Evolutionary conservation across 2,329 filamentous ascomycete genomes (phyloP), one percentile per base, ranked within the genome.

Genomic region (Claviceps paspali): DNA sequence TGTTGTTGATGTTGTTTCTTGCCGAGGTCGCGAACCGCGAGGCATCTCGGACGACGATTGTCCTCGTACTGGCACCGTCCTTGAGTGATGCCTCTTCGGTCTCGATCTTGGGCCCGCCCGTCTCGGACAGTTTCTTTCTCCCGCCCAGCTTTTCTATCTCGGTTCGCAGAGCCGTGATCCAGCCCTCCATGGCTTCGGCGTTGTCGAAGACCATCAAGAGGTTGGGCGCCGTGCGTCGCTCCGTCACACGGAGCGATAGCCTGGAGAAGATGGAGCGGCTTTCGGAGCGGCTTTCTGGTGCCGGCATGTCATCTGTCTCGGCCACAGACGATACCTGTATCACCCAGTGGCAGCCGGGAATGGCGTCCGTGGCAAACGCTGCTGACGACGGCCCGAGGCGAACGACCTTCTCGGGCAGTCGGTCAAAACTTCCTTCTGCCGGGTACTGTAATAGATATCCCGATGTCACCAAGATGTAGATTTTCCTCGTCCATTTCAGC

Each of bases 281-380:
- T n/a, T n/a, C n/a, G n/a, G n/a, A n/a, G n/a, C n/a, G n/a, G n/a
- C n/a, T n/a, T 27, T 73, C 68, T 3, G 62, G 48, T 3, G 63
- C 49, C 11, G 63, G 49, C 12, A 66, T 51, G 1, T 72, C 72
- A 24, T 80, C 70, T 2, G 69, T 57, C 35, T 77, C 75, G 39
- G 76, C 73, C 7, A 66, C 62, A 26, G 82, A 79, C 3, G 76
- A 79, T 17, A 88, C 73, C 46, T 85, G 82, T 11, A 88, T 56
- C 5, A 88, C 83, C 74, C 81, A 87, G 49, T 86, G 82, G 42
- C 74, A 75, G 5, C 83, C 83, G 3, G 82, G 80, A 38, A 88
- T 84, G 11, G 81, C 65, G 52, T 91, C 83, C 46, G 76, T 85
- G 2, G 79, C 83, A 54, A 85, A 88, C 5, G 81, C 83, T 9